phyloP scores from a whole-genome alignment of 768 basidiomycete species.

The Clavulina sp. region DNA sequence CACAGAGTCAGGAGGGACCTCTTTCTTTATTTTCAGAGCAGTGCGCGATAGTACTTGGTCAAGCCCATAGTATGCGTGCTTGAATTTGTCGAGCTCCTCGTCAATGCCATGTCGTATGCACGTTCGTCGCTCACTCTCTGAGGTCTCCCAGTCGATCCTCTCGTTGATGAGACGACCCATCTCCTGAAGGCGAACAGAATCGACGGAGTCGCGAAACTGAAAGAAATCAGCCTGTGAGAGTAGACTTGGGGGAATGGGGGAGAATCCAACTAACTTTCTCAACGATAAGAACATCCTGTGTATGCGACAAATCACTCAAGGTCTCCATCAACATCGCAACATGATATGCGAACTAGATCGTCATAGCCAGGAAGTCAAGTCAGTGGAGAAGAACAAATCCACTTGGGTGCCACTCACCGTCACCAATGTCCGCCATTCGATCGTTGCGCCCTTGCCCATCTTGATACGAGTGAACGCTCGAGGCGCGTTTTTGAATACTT shows the following conservation, averaged over 20 bases:
- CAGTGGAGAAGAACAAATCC: not conserved
- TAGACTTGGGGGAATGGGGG: not conserved
- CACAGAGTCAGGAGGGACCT: conserved; percentile 43
- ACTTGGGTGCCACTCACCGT: conserved; percentile 35
- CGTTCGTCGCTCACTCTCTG: conserved; percentile 42
- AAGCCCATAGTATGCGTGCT: conserved; percentile 71
- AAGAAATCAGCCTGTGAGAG: conserved; percentile 39
- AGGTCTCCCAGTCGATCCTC: conserved; percentile 88
- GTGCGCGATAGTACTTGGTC: conserved; percentile 65
- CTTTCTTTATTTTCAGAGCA: conserved; percentile 48
- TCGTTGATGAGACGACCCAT: conserved; percentile 56
- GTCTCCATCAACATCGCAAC: conserved; percentile 58
- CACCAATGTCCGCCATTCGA: conserved; percentile 72
- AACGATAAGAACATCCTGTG: conserved; percentile 37
- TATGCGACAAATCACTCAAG: conserved; percentile 40
- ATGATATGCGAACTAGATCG: conserved; percentile 54
- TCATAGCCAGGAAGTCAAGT: not conserved
- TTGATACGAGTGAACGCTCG: conserved; percentile 38
- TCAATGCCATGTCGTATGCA: conserved; percentile 67
- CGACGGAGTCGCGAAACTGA: no score
- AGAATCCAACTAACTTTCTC: conserved; percentile 32
- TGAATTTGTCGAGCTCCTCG: conserved; percentile 68
- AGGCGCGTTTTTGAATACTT: conserved; percentile 63
- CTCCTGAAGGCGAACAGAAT: conserved; percentile 44
- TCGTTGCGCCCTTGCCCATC: conserved; percentile 39